Evolutionary conservation across 768 basidiomycete genomes (phyloP).

Genomic region (Tremella mesenterica): DNA sequence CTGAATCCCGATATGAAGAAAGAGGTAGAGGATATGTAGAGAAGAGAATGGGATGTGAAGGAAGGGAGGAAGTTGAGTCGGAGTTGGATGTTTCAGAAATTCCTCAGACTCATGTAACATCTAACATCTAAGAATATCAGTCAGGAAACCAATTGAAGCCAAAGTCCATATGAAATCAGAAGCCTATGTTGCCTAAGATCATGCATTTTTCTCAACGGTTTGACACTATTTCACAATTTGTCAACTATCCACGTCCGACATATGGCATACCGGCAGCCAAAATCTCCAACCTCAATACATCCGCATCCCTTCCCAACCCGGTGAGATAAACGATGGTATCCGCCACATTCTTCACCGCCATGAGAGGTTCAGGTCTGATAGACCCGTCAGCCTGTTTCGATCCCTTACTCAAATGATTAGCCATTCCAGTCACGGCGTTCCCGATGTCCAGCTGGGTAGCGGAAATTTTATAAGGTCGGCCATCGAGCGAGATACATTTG

Average conservation of each 20-base stretch:
- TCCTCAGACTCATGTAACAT: no score
- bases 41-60: no score
- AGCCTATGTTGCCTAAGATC: no score
- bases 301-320: constrained; percentile 58
- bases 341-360: constrained; percentile 66
- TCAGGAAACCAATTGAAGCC: no score
- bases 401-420: constrained; percentile 49
- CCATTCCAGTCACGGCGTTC: constrained; percentile 63
- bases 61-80: no score
- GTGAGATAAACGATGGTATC: constrained; percentile 64
- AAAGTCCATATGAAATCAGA: no score
- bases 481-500: constrained; percentile 67
- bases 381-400: constrained; percentile 63
- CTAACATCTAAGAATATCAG: no score
- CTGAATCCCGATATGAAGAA: no score
- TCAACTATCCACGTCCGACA: constrained; percentile 35
- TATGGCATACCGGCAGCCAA: constrained; percentile 50
- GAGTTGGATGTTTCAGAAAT: no score
- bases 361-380: constrained; percentile 53
- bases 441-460: constrained; percentile 79
- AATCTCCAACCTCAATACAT: constrained; percentile 63
- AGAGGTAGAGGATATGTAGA: no score
- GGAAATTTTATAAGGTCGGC: constrained; percentile 62
- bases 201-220: no score
- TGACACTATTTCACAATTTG: no score